These are phyloP conservation scores for Pseudisothecium myosuroides DNA, from an alignment of 225 moss, liverwort and hornwort genomes.

Conservation along the genomic window DNA sequence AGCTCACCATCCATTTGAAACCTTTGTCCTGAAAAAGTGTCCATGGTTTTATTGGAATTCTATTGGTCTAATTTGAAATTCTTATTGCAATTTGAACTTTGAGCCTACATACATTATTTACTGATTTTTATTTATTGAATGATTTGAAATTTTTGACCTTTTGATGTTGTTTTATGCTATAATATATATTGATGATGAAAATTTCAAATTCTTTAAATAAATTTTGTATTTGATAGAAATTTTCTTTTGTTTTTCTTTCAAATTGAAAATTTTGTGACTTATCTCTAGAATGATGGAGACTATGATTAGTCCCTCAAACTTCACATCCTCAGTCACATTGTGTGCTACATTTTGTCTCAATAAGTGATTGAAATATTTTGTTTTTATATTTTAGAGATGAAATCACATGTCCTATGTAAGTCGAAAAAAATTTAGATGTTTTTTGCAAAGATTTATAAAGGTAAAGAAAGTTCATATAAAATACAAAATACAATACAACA, in stretches of 20 bases:
- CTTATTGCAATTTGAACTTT: not conserved
- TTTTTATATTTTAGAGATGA: not conserved
- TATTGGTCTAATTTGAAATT: not conserved
- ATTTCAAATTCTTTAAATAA: not conserved
- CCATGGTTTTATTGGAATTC: too few relatives aligned
- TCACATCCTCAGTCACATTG: not conserved
- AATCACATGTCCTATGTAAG: not conserved
- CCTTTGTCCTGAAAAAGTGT: too few relatives aligned
- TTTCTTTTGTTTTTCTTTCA: not conserved
- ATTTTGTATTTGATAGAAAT: not conserved
- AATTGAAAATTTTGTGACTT: not conserved
- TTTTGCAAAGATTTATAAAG: not conserved
- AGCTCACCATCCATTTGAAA: too few relatives aligned
- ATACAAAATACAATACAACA: not conserved
- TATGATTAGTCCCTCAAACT: not conserved
- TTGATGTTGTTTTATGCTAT: fast-evolving
- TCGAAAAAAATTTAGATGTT: not conserved
- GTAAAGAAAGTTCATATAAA: not conserved
- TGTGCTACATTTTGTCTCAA: not conserved
- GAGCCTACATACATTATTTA: not conserved
- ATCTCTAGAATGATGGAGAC: not conserved
- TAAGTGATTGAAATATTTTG: not conserved
- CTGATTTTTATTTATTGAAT: not conserved
- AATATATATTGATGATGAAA: not conserved
- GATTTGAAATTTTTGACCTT: not conserved